These are phyloP conservation scores for Sugiyamaella americana DNA, from an alignment of 805 yeast species.

Conservation along the genomic window DNA sequence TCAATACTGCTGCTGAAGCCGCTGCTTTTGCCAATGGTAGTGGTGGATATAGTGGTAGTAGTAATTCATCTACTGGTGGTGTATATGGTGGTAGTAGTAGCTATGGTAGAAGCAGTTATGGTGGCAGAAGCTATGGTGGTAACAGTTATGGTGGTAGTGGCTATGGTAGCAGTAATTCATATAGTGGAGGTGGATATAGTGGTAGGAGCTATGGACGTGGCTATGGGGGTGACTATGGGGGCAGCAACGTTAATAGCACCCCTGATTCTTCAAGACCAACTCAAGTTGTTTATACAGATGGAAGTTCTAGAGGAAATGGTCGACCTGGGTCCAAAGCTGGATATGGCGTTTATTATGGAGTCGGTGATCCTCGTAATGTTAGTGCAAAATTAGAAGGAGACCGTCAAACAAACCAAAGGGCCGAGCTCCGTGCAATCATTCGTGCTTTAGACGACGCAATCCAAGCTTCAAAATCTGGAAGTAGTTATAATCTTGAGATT, in stretches of 20 bases:
- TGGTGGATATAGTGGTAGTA: slow-evolving; percentile 3
- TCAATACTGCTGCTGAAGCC: slow-evolving; percentile 46
- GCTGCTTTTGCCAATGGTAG: slow-evolving; percentile 32
- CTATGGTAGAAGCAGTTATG: not conserved
- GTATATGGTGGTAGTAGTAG: slow-evolving; percentile 3
- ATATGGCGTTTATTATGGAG: slow-evolving; percentile 69
- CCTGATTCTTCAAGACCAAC: not conserved
- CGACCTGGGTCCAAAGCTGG: slow-evolving; percentile 46
- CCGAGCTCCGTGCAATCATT: slow-evolving; percentile 66
- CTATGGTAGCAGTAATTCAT: not conserved
- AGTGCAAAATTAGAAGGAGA: slow-evolving; percentile 45
- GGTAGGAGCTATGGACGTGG: not conserved
- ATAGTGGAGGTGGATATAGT: not conserved
- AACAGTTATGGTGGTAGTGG: not conserved
- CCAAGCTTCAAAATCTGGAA: slow-evolving; percentile 3
- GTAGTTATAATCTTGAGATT: slow-evolving; percentile 36
- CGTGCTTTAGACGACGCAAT: slow-evolving; percentile 45
- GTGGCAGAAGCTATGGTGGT: slow-evolving; percentile 1
- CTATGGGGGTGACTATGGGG: slow-evolving; percentile 7
- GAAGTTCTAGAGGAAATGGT: slow-evolving; percentile 65
- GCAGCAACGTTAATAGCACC: slow-evolving; percentile 4
- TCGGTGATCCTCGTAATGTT: slow-evolving; percentile 46
- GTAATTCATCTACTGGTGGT: not conserved
- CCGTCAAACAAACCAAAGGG: slow-evolving; percentile 68
- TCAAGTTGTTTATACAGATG: slow-evolving; percentile 60